Evolutionary conservation across 228 moss, liverwort and hornwort species (phyloP), one percentile per base, ranked within the genome.

Genomic region (Sphagnum fallax): DNA sequence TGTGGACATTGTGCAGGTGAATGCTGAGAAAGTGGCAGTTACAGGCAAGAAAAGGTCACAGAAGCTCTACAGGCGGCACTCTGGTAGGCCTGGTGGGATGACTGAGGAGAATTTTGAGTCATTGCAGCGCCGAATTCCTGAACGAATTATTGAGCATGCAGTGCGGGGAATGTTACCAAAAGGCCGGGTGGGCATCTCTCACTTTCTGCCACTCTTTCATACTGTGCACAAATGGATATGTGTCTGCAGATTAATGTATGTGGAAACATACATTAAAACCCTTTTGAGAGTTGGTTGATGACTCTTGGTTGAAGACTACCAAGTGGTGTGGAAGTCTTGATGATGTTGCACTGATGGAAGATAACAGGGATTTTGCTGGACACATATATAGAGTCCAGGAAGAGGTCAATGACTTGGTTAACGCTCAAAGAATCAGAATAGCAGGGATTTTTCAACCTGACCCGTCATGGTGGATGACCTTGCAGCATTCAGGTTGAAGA

Each of bases 101-200:
- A 95, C 83, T 48, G 73, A 83, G 71, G 95, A 92, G 68, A 92
- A 79, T 4, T 95, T 92, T 16, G 76, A 86, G 49, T 76, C 88
- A 52, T 69, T 95, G 79, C 92, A 91, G 52, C 87, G 78, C 50
- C 78, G 92, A 68, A 91, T 96, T 69, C 95, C 95, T 49, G 95
- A 96, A 69, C 95, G 92, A 65, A 96, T 92, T 48, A 86, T 96
- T 10, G 95, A 96, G 70, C 82, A 86, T 52, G 92, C 95, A 13
- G 90, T 95, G 14, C 85, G 92, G 66, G 95, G 95, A 75, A 95
- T 96, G 95, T 89, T 96, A 48, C 95, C 95, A 6, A 96, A 95
- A 79, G 95, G 95, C 58, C 81, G 91, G 75, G 92, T 92, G 72
- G 66, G 91, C 72, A 5, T n/a, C 63, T 52, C 14, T 62, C 10